phyloP scores from a whole-genome alignment of 2,329 filamentous ascomycete species.

The Hymenoscyphus fructigenus region DNA sequence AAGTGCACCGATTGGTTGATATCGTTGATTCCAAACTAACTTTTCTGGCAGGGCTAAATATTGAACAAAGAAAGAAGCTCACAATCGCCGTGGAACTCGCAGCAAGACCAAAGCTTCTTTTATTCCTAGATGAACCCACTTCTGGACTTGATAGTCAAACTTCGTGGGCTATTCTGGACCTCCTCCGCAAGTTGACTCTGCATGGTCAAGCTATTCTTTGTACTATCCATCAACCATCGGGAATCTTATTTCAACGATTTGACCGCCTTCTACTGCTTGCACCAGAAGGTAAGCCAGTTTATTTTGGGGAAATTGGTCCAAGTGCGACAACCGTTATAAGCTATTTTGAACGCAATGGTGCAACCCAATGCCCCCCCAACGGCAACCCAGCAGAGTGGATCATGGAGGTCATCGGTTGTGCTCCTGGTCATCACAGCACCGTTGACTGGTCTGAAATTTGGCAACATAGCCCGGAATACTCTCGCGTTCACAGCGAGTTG shows the following conservation, averaged over 20 bases:
- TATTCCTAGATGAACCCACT: slow-evolving; percentile 94
- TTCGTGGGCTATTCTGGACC: slow-evolving; percentile 83
- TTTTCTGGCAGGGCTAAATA: slow-evolving; percentile 49
- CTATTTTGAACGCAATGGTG: slow-evolving; percentile 75
- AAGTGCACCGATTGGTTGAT: not conserved
- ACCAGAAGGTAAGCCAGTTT: slow-evolving; percentile 63
- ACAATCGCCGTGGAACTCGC: slow-evolving; percentile 93
- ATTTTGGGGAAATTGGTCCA: slow-evolving; percentile 75
- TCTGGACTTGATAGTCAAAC: slow-evolving; percentile 91
- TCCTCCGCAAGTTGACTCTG: slow-evolving; percentile 86
- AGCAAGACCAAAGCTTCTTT: slow-evolving; percentile 80
- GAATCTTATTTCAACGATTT: slow-evolving; percentile 12
- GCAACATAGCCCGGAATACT: slow-evolving; percentile 50
- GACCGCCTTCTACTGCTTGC: slow-evolving; percentile 13
- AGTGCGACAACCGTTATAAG: slow-evolving; percentile 64
- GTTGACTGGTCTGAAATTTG: slow-evolving; percentile 63
- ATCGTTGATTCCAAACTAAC: not conserved
- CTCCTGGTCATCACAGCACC: slow-evolving; percentile 58
- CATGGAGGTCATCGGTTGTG: slow-evolving; percentile 55
- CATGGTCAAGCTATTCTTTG: slow-evolving; percentile 88
- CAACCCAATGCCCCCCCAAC: slow-evolving; percentile 63
- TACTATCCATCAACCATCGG: slow-evolving; percentile 78
- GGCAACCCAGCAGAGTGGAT: slow-evolving; percentile 65
- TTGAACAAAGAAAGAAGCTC: slow-evolving; percentile 69
- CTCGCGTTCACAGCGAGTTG: slow-evolving; percentile 37